A percentile compares a stretch with the other conserved stretches of the same genome.
phyloP scores from a whole-genome alignment of 2,329 filamentous ascomycete genomes.

The Pseudocercospora crystallina region DNA sequence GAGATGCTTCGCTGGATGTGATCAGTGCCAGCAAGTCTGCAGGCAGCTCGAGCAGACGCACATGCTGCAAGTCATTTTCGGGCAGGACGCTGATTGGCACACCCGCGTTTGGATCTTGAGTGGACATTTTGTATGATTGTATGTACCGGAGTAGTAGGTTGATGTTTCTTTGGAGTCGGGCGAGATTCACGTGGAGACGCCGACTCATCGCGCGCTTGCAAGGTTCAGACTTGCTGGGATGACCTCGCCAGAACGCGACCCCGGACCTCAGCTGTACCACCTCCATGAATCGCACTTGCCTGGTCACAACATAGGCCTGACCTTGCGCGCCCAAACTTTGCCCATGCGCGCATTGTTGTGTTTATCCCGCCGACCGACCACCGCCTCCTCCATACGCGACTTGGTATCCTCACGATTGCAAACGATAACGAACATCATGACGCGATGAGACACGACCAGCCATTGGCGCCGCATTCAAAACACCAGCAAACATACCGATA shows the following conservation, averaged over 20 bases:
- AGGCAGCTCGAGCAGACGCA: slow-evolving; percentile 62
- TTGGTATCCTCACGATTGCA: no score
- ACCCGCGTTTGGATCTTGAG: slow-evolving; percentile 39
- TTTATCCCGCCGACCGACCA: no score
- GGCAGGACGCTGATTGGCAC: slow-evolving; percentile 45
- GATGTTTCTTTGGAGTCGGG: background rate
- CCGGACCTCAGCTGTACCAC: no score
- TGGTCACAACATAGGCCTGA: no score
- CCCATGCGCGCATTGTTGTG: no score
- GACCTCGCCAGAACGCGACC: no score
- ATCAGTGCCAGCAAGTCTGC: slow-evolving; percentile 57
- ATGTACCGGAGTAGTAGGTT: background rate
- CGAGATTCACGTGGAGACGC: no score
- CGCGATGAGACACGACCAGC: slow-evolving; percentile 12
- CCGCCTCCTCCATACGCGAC: no score
- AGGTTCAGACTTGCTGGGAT: no score
- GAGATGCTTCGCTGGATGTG: slow-evolving; percentile 26
- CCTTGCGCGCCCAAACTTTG: no score
- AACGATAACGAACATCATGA: slow-evolving; percentile 10
- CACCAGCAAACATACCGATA: background rate
- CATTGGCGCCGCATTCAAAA: background rate
- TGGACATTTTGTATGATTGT: slow-evolving; percentile 40
- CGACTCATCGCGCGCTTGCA: no score
- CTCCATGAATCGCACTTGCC: no score
- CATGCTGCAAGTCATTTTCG: slow-evolving; percentile 50